Evolutionary conservation across 805 yeast genomes (phyloP).

Genomic region (Sugiyamaella boreocaroliniensis): DNA sequence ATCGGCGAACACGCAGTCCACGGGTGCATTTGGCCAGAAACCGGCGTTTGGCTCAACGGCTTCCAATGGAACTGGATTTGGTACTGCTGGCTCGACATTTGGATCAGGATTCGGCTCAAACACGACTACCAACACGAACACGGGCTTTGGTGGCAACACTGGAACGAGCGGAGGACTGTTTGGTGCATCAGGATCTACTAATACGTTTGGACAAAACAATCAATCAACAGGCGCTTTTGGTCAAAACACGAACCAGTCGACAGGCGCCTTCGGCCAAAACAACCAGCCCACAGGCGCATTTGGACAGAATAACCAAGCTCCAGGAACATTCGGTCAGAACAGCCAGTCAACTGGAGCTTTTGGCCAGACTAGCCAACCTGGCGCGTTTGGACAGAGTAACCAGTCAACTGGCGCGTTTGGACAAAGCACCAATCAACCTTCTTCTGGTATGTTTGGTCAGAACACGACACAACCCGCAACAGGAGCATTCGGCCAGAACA

Average conservation of each 20-base stretch:
- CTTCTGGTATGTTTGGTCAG: constrained; percentile 18
- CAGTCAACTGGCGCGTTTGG: constrained; percentile 3
- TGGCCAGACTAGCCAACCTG: constrained; percentile 1
- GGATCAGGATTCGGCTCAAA: constrained; percentile 6
- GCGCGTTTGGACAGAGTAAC: constrained; percentile 5
- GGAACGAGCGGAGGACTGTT: constrained; percentile 15
- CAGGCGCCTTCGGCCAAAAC: neutral
- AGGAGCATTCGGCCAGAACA: constrained; percentile 13
- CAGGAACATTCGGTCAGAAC: neutral
- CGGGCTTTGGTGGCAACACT: neutral
- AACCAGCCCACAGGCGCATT: constrained; percentile 3
- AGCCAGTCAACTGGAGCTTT: constrained; percentile 2
- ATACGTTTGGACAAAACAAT: neutral
- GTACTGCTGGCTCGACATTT: neutral
- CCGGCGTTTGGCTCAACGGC: neutral
- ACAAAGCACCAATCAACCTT: constrained; percentile 1
- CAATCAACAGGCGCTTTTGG: constrained; percentile 9
- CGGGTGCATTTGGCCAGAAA: neutral
- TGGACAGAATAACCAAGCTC: neutral
- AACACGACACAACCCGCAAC: constrained; percentile 7
- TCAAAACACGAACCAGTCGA: constrained; percentile 1
- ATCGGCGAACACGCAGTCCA: neutral
- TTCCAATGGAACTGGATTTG: neutral
- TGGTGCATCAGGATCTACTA: constrained; percentile 2
- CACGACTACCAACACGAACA: neutral